Conservation (phyloP, 1,284 basidiomycete species). For the Sanghuangporus weigelae region DNA sequence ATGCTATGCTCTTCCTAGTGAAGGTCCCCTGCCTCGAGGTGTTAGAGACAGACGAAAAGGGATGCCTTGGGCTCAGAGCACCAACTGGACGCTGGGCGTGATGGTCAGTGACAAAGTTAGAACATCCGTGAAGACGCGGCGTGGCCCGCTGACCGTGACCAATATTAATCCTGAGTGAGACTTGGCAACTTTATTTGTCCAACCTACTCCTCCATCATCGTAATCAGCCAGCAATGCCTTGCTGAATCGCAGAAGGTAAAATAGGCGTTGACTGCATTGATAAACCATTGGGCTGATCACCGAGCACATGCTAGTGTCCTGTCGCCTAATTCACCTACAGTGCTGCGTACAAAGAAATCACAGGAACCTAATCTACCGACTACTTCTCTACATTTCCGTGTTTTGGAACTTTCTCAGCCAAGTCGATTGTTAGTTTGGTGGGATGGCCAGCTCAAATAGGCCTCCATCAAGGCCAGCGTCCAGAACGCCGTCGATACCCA, state of each 20-base stretch:
- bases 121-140: not conserved
- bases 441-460: constrained; percentile 15
- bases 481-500: constrained; percentile 17
- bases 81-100: not conserved
- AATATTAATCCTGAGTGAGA: not conserved
- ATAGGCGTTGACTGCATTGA: not conserved
- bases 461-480: constrained; percentile 12
- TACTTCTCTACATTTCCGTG: not conserved
- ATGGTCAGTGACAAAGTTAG: not conserved
- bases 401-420: not conserved
- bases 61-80: not conserved
- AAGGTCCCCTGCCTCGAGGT: not conserved
- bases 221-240: not conserved
- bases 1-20: not conserved
- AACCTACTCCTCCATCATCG: not conserved
- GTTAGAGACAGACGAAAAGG: not conserved
- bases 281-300: not conserved
- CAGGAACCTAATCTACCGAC: not conserved
- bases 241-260: not conserved
- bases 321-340: not conserved
- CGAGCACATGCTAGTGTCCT: not conserved
- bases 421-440: not conserved
- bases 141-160: not conserved
- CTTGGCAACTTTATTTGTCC: not conserved
- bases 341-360: not conserved